Base-by-base conservation (phyloP, 75 land plant genomes). In the Sequoia sempervirens region DNA sequence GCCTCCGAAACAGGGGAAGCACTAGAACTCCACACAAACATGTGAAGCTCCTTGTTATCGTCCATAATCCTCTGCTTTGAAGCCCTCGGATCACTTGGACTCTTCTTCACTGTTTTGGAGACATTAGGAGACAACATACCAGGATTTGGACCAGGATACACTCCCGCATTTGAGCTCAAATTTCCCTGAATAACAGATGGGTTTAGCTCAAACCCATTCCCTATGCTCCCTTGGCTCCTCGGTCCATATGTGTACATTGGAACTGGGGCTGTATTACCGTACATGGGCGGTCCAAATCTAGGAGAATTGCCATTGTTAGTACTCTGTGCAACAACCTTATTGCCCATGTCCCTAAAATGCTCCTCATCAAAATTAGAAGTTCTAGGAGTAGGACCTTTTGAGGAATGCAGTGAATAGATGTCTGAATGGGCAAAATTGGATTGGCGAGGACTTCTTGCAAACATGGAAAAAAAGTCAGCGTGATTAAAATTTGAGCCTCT, bases 11-110 rank as follows among this genome's bases (percentile, higher is more conserved):
- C 96, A 2, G 99, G 99, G 4, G 99, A 97, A n/a, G 99, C 95
- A 61, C 91, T 97, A 10, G 98, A 93, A 81, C 98, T 97, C 99
- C 99, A 97, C 12, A 97, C 99, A 83, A 97, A 97, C 99, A 97
- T 97, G 66, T 97, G 99, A 68, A 97, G 85, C 79, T 97, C 99
- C 90, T 97, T 97, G 26, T 92, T 94, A 10, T 84, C 92, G 4
- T 84, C 92, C 80, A 78, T n/a, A 15, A 78, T 43, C 46, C 45
- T 78, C 80, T 78, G 80, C 28, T 78, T 38, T 18, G 45, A 78
- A 18, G 45, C 15, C 80, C 32, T 78, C 26, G 80, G 80, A 6
- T 84, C 87, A 61, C 84, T 86, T 14, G 32, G 80, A 84, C 84
- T 91, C 94, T 84, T 91, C 84, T 74, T 88, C 50, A 26, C 80